These are phyloP conservation scores for Globisporangium okanoganense DNA, from an alignment of 352 stramenopile species.

Conservation along the genomic window DNA sequence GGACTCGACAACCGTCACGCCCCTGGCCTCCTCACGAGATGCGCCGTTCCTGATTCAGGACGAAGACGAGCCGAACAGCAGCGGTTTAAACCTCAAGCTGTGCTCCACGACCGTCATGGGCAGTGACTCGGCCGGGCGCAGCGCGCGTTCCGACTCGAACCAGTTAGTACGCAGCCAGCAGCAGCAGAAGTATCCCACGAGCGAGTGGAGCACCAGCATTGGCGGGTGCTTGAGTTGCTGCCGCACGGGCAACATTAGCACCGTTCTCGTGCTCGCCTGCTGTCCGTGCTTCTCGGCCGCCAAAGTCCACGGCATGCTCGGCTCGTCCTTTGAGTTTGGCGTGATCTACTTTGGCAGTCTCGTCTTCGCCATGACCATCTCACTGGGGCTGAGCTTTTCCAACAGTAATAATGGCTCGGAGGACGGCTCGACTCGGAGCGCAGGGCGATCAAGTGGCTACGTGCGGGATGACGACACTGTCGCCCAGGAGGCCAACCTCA, in stretches of 20 bases:
- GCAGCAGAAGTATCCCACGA: not conserved
- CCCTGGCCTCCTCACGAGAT: conserved; percentile 2
- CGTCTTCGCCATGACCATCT: conserved; percentile 29
- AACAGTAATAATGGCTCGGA: conserved; percentile 4
- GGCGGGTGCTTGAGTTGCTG: not conserved
- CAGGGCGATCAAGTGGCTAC: not conserved
- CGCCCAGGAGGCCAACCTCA: not conserved
- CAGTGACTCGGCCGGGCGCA: conserved; percentile 3
- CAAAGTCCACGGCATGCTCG: conserved; percentile 32
- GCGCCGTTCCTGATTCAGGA: conserved; percentile 15
- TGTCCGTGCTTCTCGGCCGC: conserved; percentile 42
- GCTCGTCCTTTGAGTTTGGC: conserved; percentile 29
- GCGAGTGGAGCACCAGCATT: conserved; percentile 5
- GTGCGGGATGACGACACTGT: not conserved
- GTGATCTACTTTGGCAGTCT: conserved; percentile 43
- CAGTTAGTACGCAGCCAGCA: conserved; percentile 8
- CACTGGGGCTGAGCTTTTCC: conserved; percentile 24
- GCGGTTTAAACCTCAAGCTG: conserved; percentile 4
- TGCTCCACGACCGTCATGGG: conserved; percentile 8
- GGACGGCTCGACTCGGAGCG: not conserved
- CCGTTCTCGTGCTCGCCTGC: conserved; percentile 14
- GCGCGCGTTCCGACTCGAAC: conserved; percentile 9
- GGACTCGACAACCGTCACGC: conserved; percentile 5
- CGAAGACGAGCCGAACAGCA: not conserved
- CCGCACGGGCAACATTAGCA: not conserved